Percentiles rank a stretch among this genome's conserved stretches.
Conservation (phyloP, 495 filamentous ascomycete genomes). For the Aspergillus nidulans region DNA sequence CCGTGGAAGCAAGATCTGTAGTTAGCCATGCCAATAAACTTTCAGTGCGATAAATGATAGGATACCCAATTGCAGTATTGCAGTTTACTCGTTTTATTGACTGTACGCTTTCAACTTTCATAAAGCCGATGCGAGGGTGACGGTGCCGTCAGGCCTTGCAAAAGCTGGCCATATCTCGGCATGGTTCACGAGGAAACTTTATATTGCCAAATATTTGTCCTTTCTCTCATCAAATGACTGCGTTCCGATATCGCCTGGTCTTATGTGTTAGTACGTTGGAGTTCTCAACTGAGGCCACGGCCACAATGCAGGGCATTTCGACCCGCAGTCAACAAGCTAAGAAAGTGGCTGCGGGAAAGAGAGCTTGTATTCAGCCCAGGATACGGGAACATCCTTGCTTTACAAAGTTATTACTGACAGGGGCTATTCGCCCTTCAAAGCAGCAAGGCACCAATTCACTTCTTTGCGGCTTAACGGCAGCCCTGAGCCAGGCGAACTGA, state of each 20-base stretch:
- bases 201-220: not conserved
- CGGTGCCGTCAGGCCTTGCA: not conserved
- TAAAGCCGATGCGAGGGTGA: not conserved
- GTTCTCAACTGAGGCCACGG: not conserved
- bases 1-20: not conserved
- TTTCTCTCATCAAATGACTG: not conserved
- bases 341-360: not conserved
- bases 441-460: not conserved
- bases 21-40: not conserved
- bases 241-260: not conserved
- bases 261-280: not conserved
- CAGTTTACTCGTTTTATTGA: not conserved
- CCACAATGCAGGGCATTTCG: not conserved
- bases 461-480: no score
- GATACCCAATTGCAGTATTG: not conserved
- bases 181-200: no score
- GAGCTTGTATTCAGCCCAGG: no score
- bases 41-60: not conserved
- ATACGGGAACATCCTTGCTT: no score
- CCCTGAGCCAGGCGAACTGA: no score
- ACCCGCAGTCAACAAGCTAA: not conserved
- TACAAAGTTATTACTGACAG: no score
- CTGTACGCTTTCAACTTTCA: not conserved
- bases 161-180: not conserved
- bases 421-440: not conserved